A percentile compares a stretch with the other conserved stretches of the same genome.
phyloP scores from a whole-genome alignment of 225 moss, liverwort and hornwort species.

The Physcomitrellopsis africana region DNA sequence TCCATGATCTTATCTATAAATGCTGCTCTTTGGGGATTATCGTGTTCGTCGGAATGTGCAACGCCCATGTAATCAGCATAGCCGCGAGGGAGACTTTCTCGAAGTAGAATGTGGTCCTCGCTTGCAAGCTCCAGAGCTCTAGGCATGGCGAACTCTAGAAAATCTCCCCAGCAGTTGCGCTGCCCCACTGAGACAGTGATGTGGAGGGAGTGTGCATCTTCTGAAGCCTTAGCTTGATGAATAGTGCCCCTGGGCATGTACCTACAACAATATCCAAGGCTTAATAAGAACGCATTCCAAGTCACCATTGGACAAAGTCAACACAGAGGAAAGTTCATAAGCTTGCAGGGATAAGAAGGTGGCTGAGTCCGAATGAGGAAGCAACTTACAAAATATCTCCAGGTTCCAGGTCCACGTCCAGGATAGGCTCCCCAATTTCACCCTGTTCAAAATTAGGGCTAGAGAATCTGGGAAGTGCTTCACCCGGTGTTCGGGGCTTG shows the following conservation, averaged over 20 bases:
- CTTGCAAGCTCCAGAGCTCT: slow-evolving; percentile 88
- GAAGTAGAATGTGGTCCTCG: slow-evolving; percentile 78
- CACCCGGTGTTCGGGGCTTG: slow-evolving; percentile 59
- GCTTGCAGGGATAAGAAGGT: slow-evolving; percentile 54
- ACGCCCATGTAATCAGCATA: slow-evolving; percentile 92
- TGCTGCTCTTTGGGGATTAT: slow-evolving; percentile 65
- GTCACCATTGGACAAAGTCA: background rate
- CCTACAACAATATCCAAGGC: slow-evolving; percentile 58
- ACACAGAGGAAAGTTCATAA: background rate
- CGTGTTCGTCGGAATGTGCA: slow-evolving; percentile 74
- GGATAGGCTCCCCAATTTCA: slow-evolving; percentile 82
- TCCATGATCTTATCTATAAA: slow-evolving; percentile 80
- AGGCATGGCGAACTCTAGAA: slow-evolving; percentile 85
- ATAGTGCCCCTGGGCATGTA: slow-evolving; percentile 99
- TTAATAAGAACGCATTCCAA: background rate
- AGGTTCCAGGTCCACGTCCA: slow-evolving; percentile 85
- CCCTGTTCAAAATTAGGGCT: slow-evolving; percentile 80
- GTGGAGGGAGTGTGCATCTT: slow-evolving; percentile 79
- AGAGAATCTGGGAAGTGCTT: slow-evolving; percentile 79
- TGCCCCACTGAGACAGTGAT: slow-evolving; percentile 95
- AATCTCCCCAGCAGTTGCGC: slow-evolving; percentile 95
- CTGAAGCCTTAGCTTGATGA: slow-evolving; percentile 83
- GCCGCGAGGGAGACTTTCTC: slow-evolving; percentile 76
- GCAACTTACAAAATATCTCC: slow-evolving; percentile 89
- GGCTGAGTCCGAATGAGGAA: slow-evolving; percentile 29